phyloP scores from a whole-genome alignment of 1,284 basidiomycete species.

The Agaricales sp. region DNA sequence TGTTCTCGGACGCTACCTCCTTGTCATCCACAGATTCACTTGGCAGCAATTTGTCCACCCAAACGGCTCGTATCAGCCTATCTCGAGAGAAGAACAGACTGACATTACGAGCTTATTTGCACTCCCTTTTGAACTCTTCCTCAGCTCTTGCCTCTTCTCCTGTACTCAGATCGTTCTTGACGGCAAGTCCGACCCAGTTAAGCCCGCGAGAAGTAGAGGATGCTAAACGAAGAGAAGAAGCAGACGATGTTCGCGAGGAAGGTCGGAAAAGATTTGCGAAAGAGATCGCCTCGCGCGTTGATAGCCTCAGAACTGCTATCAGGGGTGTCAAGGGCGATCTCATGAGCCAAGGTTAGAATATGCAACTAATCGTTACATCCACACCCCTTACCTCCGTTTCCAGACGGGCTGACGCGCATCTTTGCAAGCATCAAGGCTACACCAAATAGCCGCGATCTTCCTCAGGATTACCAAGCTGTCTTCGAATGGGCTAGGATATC shows the following conservation, averaged over 20 bases:
- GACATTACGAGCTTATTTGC: conserved; percentile 89
- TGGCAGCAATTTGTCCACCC: conserved; percentile 4
- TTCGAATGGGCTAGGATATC: conserved; percentile 97
- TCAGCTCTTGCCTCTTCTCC: conserved; percentile 75
- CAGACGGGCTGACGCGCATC: conserved; percentile 80
- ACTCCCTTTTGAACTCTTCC: conserved; percentile 60
- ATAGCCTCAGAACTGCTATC: conserved; percentile 78
- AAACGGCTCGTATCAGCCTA: conserved; percentile 22
- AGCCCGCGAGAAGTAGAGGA: conserved; percentile 75
- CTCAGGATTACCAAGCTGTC: conserved; percentile 80
- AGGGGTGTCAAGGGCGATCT: conserved; percentile 88
- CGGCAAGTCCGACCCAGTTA: conserved; percentile 68
- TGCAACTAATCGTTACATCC: conserved; percentile 7
- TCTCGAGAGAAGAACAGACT: conserved; percentile 92
- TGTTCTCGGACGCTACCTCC: conserved; percentile 10
- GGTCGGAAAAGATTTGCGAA: conserved; percentile 78
- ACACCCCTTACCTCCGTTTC: background rate
- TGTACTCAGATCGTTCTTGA: conserved; percentile 79
- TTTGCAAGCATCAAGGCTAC: conserved; percentile 86
- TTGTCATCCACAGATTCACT: conserved; percentile 1
- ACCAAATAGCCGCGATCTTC: conserved; percentile 70
- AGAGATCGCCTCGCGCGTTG: conserved; percentile 83
- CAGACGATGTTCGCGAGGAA: conserved; percentile 84
- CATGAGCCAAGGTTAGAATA: conserved; percentile 57
- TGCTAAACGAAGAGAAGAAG: conserved; percentile 72